A percentile compares a stretch with the other conserved stretches of the same genome.
These are phyloP conservation scores for Platanthera zijinensis DNA, from an alignment of 106 monocot species.

Conservation along the genomic window DNA sequence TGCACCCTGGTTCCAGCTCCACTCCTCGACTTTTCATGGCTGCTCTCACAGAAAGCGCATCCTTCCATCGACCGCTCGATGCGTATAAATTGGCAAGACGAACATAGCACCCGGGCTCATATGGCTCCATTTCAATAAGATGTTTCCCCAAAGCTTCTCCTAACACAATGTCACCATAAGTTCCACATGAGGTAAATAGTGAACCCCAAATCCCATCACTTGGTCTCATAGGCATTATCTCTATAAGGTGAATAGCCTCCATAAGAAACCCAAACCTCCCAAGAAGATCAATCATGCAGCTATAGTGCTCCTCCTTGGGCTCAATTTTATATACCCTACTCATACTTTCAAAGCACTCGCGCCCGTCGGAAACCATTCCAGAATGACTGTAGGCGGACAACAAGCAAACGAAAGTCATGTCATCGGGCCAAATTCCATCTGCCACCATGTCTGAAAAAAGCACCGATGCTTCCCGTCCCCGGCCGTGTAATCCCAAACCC, in stretches of 20 bases:
- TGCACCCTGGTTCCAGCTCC: constrained; percentile 9
- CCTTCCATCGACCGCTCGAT: constrained; percentile 1
- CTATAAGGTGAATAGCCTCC: constrained; percentile 31
- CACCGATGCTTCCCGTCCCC: constrained; percentile 14
- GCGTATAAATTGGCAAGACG: constrained; percentile 4
- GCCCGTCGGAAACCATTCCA: constrained; percentile 30
- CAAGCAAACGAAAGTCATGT: constrained; percentile 43
- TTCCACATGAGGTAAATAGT: constrained; percentile 14
- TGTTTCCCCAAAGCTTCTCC: constrained; percentile 10
- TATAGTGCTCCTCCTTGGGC: constrained; percentile 50
- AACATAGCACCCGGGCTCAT: constrained; percentile 4
- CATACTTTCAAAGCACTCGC: constrained; percentile 35
- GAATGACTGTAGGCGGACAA: constrained; percentile 47
- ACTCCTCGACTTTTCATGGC: constrained; percentile 14
- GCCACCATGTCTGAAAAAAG: constrained; percentile 32
- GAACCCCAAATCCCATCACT: constrained; percentile 30
- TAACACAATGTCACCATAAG: constrained; percentile 5
- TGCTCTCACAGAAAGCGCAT: constrained; percentile 5
- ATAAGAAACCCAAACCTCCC: constrained; percentile 36
- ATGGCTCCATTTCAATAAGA: constrained; percentile 15
- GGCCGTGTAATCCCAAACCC: constrained; percentile 43
- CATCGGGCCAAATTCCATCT: constrained; percentile 17
- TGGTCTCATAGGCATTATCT: constrained; percentile 32
- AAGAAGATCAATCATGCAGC: constrained; percentile 52
- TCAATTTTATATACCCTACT: constrained; percentile 18